phyloP scores from a whole-genome alignment of 345 rosid genomes.

The Hypericum perforatum region DNA sequence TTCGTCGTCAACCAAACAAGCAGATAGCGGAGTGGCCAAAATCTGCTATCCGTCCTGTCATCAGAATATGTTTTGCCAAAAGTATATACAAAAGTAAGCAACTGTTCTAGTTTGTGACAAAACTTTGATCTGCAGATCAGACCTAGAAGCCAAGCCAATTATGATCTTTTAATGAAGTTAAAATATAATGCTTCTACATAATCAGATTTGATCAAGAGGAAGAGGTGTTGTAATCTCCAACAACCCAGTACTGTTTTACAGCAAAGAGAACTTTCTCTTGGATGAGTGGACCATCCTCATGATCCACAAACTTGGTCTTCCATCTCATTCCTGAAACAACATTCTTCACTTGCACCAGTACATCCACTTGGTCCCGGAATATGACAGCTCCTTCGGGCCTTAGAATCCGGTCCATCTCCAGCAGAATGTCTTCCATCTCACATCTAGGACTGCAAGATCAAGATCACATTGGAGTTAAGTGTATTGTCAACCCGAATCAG shows the following conservation, averaged over 20 bases:
- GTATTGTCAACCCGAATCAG: too few species aligned
- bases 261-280: conserved; percentile 23
- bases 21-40: too few species aligned
- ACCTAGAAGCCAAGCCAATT: too few species aligned
- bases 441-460: conserved; percentile 10
- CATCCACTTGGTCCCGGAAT: conserved; percentile 19
- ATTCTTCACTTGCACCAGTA: conserved; percentile 17
- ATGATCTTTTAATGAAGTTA: too few species aligned
- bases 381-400: conserved; percentile 29
- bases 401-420: conserved; percentile 25
- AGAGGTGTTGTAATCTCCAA: conserved; percentile 15
- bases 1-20: too few species aligned
- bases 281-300: conserved; percentile 24
- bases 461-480: not conserved
- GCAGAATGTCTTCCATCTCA: conserved; percentile 22
- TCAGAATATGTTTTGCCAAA: too few species aligned
- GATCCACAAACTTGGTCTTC: conserved; percentile 24
- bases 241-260: conserved; percentile 28
- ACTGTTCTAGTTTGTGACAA: too few species aligned
- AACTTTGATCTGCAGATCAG: too few species aligned
- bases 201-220: conserved; percentile 10
- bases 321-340: conserved; percentile 23
- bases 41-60: too few species aligned
- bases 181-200: not conserved
- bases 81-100: too few species aligned